Percentiles rank a stretch among this genome's conserved stretches.
Evolutionary conservation across 345 rosid genomes (phyloP).

Genomic region (Linum usitatissimum): DNA sequence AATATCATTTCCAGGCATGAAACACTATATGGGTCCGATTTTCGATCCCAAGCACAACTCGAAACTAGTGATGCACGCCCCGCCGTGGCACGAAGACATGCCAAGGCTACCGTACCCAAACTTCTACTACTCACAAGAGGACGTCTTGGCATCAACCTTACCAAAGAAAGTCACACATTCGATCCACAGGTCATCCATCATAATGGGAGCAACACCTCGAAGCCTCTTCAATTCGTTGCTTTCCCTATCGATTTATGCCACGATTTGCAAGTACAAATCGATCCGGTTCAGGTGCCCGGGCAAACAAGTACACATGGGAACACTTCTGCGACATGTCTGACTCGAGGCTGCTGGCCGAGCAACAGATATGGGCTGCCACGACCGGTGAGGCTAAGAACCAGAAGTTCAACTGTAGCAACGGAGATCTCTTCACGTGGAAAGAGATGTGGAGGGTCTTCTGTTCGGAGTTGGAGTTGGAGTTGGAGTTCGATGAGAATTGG

Average conservation of each 20-base stretch:
- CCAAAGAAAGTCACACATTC: constrained; percentile 12
- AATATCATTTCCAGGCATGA: too few relatives aligned
- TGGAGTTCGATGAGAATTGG: constrained; percentile 16
- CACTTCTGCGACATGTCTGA: constrained; percentile 28
- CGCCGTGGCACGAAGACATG: constrained; percentile 25
- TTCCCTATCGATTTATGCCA: constrained; percentile 17
- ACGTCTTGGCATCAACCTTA: constrained; percentile 16
- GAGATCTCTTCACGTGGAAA: constrained; percentile 27
- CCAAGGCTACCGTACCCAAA: constrained; percentile 30
- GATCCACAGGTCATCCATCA: constrained; percentile 24
- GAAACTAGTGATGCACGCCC: constrained; percentile 16
- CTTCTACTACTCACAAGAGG: constrained; percentile 35
- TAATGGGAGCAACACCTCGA: constrained; percentile 25
- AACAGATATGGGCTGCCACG: constrained; percentile 26
- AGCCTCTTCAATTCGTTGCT: constrained; percentile 21
- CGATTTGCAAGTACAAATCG: constrained; percentile 20
- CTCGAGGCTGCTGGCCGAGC: constrained; percentile 21
- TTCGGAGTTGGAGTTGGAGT: constrained; percentile 19
- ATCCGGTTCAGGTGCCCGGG: constrained; percentile 24
- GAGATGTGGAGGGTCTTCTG: constrained; percentile 23
- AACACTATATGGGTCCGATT: constrained; percentile 32
- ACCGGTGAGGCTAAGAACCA: constrained; percentile 11
- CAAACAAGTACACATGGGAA: constrained; percentile 24
- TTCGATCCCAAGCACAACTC: background rate
- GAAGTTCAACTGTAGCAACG: constrained; percentile 31